Evolutionary conservation across 1,284 basidiomycete genomes (phyloP).

Genomic region (Amylostereum areolatum): DNA sequence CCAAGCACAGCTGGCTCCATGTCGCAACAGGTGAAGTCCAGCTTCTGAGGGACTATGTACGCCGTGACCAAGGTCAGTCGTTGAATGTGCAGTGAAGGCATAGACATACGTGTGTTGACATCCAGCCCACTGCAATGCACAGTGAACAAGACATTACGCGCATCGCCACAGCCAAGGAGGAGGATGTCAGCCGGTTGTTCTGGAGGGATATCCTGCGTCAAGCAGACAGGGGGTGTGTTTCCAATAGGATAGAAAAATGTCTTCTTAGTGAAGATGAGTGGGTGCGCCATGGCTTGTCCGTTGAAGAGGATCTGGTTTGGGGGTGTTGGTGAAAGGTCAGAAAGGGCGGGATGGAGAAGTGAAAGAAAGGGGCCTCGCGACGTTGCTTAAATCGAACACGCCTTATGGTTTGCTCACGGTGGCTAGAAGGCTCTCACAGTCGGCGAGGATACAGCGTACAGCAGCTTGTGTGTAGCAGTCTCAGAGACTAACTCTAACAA

Average conservation of each 20-base stretch:
- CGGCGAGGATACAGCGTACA: too few relatives aligned
- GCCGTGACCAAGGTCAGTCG: too few relatives aligned
- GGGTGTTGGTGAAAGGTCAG: too few relatives aligned
- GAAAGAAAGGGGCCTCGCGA: too few relatives aligned
- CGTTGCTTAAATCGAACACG: too few relatives aligned
- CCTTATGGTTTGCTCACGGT: too few relatives aligned
- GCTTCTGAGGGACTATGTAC: constrained; percentile 25
- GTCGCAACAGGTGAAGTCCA: constrained; percentile 61
- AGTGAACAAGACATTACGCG: constrained; percentile 50
- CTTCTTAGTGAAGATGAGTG: constrained; percentile 31
- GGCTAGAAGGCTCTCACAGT: too few relatives aligned
- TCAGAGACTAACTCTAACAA: too few relatives aligned
- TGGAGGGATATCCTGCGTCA: constrained; percentile 41
- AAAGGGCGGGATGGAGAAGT: too few relatives aligned
- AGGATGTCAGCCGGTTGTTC: constrained; percentile 41
- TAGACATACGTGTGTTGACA: constrained; percentile 1
- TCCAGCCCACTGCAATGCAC: constrained; percentile 14
- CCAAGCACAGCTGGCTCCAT: constrained; percentile 52
- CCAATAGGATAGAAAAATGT: constrained; percentile 50
- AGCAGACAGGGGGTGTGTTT: constrained; percentile 44
- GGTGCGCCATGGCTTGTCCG: constrained; percentile 25
- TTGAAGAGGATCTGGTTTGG: too few relatives aligned
- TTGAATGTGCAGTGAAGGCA: too few relatives aligned
- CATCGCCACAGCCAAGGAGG: constrained; percentile 54
- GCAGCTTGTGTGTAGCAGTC: too few relatives aligned